Base-by-base conservation (phyloP, 2,329 filamentous ascomycete species). In the Chalara sp. region DNA sequence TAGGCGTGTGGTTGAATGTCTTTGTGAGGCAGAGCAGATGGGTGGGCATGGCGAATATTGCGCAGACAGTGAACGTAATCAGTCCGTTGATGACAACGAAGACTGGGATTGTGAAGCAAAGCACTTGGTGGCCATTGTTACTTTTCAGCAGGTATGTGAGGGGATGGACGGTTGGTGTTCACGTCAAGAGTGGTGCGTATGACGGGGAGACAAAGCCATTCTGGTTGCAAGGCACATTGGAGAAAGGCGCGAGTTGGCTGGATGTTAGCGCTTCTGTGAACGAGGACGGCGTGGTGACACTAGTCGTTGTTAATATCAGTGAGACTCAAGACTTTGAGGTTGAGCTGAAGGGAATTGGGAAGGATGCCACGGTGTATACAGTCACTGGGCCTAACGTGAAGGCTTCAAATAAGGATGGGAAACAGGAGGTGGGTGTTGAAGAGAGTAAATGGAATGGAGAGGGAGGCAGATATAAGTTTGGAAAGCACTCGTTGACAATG, bases 281-380 rank as follows among this genome's bases (percentile, higher is more conserved):
- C 44, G 74, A 72, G 35, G 80, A 73, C 30, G 86, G 85, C 0
- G 76, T 72, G 48, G 72, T 85, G 1, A 85, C 74, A 56, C 59
- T 92, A 56, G 86, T 79, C 3, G 86, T 91, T 1, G 85, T 89
- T 12, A 93, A 93, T 64, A 76, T 89, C 32, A 74, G 76, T 53
- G 80, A 85, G 55, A 73, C 75, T 6, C 72, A 76, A 55, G 78
- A 75, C 50, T 82, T 84, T 49, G 73, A 78, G 54, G 79, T 79
- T 0, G 71, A 77, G 42, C 58, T 89, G n/a, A 72, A 76, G 40
- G 85, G 85, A 0, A 64, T 81, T 0, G 72, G 71, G 0, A 69
- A 68, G 1, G 67, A 75, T 1, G 78, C 87, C 0, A 61, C 78
- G 31, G 81, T 87, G 4, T 84, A 80, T 61, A 81, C 74, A 0